These are phyloP conservation scores for Aspergillus homomorphus DNA, from an alignment of 495 filamentous ascomycete species.

Conservation along the genomic window DNA sequence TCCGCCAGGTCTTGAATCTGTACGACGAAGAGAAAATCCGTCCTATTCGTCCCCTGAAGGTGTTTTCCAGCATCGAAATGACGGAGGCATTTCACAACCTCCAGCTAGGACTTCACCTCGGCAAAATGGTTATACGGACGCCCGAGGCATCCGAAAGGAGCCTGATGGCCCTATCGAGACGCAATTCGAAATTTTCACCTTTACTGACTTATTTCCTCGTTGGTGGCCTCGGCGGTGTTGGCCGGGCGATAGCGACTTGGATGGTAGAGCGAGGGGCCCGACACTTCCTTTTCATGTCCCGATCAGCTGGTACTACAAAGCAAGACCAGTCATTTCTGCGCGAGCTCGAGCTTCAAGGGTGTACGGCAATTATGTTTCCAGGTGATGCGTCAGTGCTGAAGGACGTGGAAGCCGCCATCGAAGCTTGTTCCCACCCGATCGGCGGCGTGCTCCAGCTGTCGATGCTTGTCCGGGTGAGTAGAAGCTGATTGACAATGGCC, in stretches of 20 bases:
- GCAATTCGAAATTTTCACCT: neutral
- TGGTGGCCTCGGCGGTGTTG: conserved; percentile 55
- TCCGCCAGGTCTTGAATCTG: neutral
- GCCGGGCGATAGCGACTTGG: conserved; percentile 51
- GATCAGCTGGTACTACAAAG: conserved; percentile 11
- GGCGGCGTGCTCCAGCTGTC: too few relatives aligned
- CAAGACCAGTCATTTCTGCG: conserved; percentile 24
- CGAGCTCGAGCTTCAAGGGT: conserved; percentile 32
- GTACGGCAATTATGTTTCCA: conserved; percentile 23
- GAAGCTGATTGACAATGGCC: too few relatives aligned
- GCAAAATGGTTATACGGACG: conserved; percentile 22
- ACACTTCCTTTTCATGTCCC: conserved; percentile 45
- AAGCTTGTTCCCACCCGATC: too few relatives aligned
- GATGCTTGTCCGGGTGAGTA: too few relatives aligned
- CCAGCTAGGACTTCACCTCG: conserved; percentile 36
- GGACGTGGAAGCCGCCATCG: too few relatives aligned
- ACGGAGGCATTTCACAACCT: conserved; percentile 44
- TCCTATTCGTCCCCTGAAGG: conserved; percentile 2
- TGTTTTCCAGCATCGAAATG: conserved; percentile 36
- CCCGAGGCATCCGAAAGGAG: conserved; percentile 9
- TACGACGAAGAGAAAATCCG: conserved; percentile 2
- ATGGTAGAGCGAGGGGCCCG: conserved; percentile 56
- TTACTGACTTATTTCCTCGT: conserved; percentile 34
- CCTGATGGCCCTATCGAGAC: neutral
- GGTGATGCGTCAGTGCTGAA: neutral